phyloP scores from a whole-genome alignment of 2,329 filamentous ascomycete genomes.

The Fusarium torulosum region DNA sequence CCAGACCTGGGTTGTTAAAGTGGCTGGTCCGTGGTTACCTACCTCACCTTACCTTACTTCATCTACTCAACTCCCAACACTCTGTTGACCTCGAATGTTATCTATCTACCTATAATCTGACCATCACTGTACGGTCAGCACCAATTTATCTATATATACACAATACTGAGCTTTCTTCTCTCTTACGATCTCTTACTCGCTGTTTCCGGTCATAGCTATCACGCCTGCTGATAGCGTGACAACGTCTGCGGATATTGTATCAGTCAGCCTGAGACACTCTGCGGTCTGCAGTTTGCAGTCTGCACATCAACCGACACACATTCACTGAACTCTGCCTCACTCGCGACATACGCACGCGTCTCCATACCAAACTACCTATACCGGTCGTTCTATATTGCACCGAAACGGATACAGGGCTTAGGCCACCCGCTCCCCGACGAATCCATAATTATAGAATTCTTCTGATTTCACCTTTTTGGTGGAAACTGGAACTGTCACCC shows the following conservation, averaged over 20 bases:
- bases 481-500: slow-evolving; percentile 17
- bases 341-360: slow-evolving; percentile 35
- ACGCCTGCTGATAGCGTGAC: slow-evolving; percentile 35
- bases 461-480: slow-evolving; percentile 16
- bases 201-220: slow-evolving; percentile 18
- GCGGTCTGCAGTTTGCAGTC: not conserved
- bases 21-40: slow-evolving; percentile 31
- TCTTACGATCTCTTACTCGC: slow-evolving; percentile 12
- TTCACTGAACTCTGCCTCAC: slow-evolving; percentile 28
- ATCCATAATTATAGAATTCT: slow-evolving; percentile 30
- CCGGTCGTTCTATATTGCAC: slow-evolving; percentile 11
- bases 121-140: not conserved
- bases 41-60: not conserved
- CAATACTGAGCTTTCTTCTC: not conserved
- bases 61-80: slow-evolving; percentile 10
- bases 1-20: slow-evolving; percentile 23
- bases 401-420: slow-evolving; percentile 31
- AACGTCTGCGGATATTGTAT: slow-evolving; percentile 41
- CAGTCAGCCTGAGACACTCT: slow-evolving; percentile 39
- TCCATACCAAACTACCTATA: slow-evolving; percentile 30
- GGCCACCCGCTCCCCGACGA: slow-evolving; percentile 36
- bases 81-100: too few species aligned
- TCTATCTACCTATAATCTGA: slow-evolving; percentile 12
- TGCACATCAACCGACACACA: slow-evolving; percentile 25
- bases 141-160: slow-evolving; percentile 3